These are phyloP conservation scores for Penium margaritaceum DNA, from an alignment of 139 green algal species.

Conservation along the genomic window DNA sequence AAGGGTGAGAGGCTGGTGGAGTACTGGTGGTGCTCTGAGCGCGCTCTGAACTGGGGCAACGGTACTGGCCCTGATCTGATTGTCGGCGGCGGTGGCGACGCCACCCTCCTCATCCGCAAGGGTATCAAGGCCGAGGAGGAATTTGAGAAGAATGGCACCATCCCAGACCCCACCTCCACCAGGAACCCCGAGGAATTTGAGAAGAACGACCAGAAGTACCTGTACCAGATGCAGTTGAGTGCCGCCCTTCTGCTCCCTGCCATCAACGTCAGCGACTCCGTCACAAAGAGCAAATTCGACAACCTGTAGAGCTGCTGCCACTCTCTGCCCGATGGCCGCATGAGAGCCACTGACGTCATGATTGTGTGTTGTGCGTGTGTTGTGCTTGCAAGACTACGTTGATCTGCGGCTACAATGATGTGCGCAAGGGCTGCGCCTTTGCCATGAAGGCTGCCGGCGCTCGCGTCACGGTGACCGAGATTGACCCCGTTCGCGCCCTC, in stretches of 20 bases:
- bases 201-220: conserved; percentile 96
- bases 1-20: conserved; percentile 99
- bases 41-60: conserved; percentile 79
- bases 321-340: conserved; percentile 99
- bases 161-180: conserved; percentile 86
- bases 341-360: conserved; percentile 98
- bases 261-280: conserved; percentile 99
- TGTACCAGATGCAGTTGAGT: conserved; percentile 93
- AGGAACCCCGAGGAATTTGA: conserved; percentile 99
- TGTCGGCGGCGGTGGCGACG: conserved; percentile 96
- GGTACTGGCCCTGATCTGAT: conserved; percentile 83
- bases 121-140: conserved; percentile 90
- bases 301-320: conserved; percentile 99
- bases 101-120: conserved; percentile 98
- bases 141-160: conserved; percentile 80
- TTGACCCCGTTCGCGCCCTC: no score
- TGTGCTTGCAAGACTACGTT: conserved; percentile 59
- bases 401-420: conserved; percentile 93
- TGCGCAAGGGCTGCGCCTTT: conserved; percentile 93
- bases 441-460: no score
- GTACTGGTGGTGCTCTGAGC: conserved; percentile 99
- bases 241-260: conserved; percentile 92
- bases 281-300: conserved; percentile 99
- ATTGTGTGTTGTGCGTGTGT: no score
- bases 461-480: no score